Evolutionary conservation across 768 basidiomycete genomes (phyloP).

Genomic region (Mycena belliarum): DNA sequence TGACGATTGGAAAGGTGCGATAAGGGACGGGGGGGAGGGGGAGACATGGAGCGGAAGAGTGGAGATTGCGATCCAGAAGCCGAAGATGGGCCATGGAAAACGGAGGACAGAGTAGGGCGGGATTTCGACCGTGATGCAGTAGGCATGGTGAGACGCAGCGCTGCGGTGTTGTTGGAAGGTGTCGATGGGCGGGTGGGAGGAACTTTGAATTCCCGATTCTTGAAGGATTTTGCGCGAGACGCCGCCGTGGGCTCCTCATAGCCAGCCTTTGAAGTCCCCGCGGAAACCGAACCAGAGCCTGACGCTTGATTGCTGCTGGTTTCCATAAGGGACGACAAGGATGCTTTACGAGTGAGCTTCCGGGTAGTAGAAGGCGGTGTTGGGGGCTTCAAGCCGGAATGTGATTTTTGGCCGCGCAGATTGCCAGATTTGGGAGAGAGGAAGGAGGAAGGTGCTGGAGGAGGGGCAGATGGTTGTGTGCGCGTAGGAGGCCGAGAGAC

Average conservation of each 20-base stretch:
- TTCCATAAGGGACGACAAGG: constrained; percentile 74
- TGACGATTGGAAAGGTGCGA: constrained; percentile 49
- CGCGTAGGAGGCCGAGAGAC: constrained; percentile 60
- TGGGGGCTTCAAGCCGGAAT: constrained; percentile 76
- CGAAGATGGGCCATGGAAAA: constrained; percentile 59
- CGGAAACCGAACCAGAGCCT: constrained; percentile 48
- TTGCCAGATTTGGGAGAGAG: constrained; percentile 70
- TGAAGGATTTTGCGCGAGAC: constrained; percentile 74
- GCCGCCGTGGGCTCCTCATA: constrained; percentile 83
- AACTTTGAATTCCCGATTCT: constrained; percentile 64
- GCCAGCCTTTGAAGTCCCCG: constrained; percentile 46
- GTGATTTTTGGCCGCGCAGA: constrained; percentile 82
- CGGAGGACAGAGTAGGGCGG: constrained; percentile 72
- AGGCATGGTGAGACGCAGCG: constrained; percentile 85
- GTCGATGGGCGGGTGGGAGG: constrained; percentile 82
- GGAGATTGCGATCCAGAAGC: constrained; percentile 36
- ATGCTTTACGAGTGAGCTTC: constrained; percentile 74
- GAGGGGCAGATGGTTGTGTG: constrained; percentile 61
- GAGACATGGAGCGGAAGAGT: constrained; percentile 54
- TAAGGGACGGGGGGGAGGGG: constrained; percentile 59
- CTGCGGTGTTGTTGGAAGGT: constrained; percentile 74
- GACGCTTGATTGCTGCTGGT: constrained; percentile 53
- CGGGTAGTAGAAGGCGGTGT: constrained; percentile 66
- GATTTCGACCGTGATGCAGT: constrained; percentile 75
- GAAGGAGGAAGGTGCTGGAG: constrained; percentile 56